phyloP scores from a whole-genome alignment of 805 yeast species.

The Lipomyces spencermartinsiae region DNA sequence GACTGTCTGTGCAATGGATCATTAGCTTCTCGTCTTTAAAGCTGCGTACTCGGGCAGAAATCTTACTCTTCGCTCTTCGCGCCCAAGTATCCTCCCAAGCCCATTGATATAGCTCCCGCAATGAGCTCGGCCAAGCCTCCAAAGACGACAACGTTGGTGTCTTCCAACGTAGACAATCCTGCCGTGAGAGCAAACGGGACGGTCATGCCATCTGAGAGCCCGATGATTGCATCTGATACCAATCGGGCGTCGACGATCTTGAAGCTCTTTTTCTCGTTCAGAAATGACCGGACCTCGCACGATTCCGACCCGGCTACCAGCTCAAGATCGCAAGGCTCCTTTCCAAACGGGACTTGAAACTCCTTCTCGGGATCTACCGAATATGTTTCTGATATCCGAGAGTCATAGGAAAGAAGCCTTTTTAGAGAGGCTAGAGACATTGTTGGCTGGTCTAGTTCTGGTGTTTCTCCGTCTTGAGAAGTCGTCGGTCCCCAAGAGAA shows the following conservation, averaged over 20 bases:
- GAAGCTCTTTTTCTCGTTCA: background rate
- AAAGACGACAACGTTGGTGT: constrained; percentile 87
- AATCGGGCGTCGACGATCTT: constrained; percentile 61
- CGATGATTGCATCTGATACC: constrained; percentile 89
- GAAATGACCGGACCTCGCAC: background rate
- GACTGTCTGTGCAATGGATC: background rate
- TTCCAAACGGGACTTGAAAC: background rate
- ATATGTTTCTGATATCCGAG: background rate
- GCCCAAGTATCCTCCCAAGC: constrained; percentile 92
- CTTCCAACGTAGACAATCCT: constrained; percentile 87
- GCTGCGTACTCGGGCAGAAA: constrained; percentile 43
- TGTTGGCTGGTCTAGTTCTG: too few species aligned
- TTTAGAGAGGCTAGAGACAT: background rate
- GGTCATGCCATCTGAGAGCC: constrained; percentile 90
- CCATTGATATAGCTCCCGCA: constrained; percentile 96
- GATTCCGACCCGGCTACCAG: background rate
- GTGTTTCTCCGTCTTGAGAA: too few species aligned
- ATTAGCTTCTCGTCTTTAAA: background rate
- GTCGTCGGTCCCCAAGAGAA: too few species aligned
- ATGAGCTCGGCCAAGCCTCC: constrained; percentile 98
- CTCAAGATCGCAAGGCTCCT: background rate
- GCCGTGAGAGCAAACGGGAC: constrained; percentile 98
- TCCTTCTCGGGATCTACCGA: background rate
- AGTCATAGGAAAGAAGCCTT: background rate
- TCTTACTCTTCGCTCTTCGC: constrained; percentile 71